Conservation (phyloP, 306 rosid species). For the Trifolium fragiferum region DNA sequence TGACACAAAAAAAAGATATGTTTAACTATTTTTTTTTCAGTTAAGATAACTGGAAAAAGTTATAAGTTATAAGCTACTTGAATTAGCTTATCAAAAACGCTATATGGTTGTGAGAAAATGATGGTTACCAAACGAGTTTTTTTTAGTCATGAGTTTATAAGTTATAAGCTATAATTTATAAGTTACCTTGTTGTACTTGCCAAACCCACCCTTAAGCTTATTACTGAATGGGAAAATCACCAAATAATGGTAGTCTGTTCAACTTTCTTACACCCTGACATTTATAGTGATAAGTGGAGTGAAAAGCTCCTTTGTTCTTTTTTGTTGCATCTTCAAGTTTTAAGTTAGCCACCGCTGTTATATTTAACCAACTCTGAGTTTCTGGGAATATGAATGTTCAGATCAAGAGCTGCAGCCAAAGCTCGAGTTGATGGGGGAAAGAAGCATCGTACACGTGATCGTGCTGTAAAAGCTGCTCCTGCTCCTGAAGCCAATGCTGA, state of each 20-base stretch:
- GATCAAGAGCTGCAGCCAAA: constrained; percentile 76
- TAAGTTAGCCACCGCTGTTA: constrained; percentile 30
- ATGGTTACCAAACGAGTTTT: too few species aligned
- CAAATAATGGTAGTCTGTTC: constrained; percentile 11
- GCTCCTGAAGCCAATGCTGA: constrained; percentile 97
- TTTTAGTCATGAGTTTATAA: too few species aligned
- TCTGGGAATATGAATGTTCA: constrained; percentile 48
- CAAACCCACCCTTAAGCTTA: background rate
- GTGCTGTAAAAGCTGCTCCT: constrained; percentile 61
- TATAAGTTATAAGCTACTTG: too few species aligned
- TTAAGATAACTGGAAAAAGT: too few species aligned
- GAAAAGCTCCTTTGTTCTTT: constrained; percentile 21
- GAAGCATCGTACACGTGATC: constrained; percentile 84
- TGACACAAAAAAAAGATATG: too few species aligned
- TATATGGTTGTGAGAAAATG: too few species aligned
- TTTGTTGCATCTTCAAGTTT: constrained; percentile 27
- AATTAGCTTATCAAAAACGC: too few species aligned
- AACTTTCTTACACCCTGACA: constrained; percentile 9
- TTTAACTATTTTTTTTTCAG: too few species aligned
- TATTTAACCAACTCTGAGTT: constrained; percentile 27
- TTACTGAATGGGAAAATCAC: constrained; percentile 18
- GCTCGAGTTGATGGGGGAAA: constrained; percentile 66
- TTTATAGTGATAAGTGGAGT: background rate
- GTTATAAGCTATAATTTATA: too few species aligned
- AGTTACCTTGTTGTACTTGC: too few species aligned